These are phyloP conservation scores for Chionographis japonica DNA, from an alignment of 106 monocot genomes.

Conservation along the genomic window DNA sequence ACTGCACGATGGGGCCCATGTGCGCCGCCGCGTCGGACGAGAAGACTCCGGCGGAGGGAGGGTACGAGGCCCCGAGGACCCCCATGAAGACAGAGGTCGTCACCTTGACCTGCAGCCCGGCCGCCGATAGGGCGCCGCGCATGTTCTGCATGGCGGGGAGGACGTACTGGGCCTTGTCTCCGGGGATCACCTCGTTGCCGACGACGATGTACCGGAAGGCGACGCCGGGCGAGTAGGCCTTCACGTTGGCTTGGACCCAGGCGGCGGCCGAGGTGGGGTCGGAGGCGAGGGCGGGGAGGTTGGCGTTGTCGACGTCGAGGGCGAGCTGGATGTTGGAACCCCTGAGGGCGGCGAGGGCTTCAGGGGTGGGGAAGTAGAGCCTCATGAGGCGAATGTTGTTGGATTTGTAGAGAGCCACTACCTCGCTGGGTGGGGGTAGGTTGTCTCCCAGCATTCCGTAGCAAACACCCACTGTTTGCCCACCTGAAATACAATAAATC, in stretches of 20 bases:
- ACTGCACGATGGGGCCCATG: constrained; percentile 19
- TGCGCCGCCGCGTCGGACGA: constrained; percentile 2
- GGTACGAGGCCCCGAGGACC: constrained; percentile 28
- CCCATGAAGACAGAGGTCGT: constrained; percentile 18
- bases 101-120: constrained; percentile 10
- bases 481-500: constrained; percentile 1
- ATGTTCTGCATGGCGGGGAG: constrained; percentile 56
- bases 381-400: constrained; percentile 32
- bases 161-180: constrained; percentile 12
- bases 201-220: constrained; percentile 14
- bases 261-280: constrained; percentile 5
- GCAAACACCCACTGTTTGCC: constrained; percentile 34
- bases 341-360: constrained; percentile 27
- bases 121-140: constrained; percentile 17
- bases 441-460: constrained; percentile 51
- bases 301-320: constrained; percentile 24
- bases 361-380: constrained; percentile 24
- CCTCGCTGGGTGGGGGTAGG: constrained; percentile 30
- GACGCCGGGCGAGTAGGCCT: not conserved
- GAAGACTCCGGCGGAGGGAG: constrained; percentile 27
- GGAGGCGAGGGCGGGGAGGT: constrained; percentile 20
- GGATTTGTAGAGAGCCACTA: constrained; percentile 32
- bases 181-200: constrained; percentile 52
- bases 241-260: constrained; percentile 40
- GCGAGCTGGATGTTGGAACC: constrained; percentile 37